Percentiles rank a stretch among this genome's conserved stretches.
Evolutionary conservation across 768 basidiomycete genomes (phyloP).

Genomic region (Naganishia vishniacii): DNA sequence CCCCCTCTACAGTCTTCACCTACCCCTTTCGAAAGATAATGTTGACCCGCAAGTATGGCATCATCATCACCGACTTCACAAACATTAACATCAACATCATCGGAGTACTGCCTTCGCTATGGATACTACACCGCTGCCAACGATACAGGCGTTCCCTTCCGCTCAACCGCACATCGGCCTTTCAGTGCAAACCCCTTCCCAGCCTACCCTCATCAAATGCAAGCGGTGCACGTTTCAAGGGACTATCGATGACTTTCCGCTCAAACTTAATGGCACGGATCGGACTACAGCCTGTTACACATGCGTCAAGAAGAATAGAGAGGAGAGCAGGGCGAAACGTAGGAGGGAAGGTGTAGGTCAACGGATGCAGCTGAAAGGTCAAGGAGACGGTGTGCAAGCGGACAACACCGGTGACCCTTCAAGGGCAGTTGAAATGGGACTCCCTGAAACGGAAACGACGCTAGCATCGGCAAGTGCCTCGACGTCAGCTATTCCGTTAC

Average conservation of each 20-base stretch:
- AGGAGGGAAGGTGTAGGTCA: neutral
- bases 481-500: neutral
- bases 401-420: neutral
- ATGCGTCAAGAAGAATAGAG: slow-evolving; percentile 10
- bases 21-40: no score
- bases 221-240: slow-evolving; percentile 9
- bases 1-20: no score
- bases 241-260: slow-evolving; percentile 5
- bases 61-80: no score
- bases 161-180: neutral
- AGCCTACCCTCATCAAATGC: neutral
- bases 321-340: slow-evolving; percentile 4
- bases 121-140: neutral
- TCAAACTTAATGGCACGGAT: slow-evolving; percentile 12
- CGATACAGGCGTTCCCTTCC: neutral
- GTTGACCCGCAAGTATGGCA: no score
- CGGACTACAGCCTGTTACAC: neutral
- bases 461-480: neutral
- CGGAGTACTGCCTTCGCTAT: no score
- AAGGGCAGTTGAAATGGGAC: neutral
- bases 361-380: neutral
- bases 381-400: neutral
- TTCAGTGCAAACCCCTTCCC: neutral
- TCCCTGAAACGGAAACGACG: neutral
- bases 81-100: no score